Conservation (phyloP, 148 eudicot species). For the Selenicereus undatus region DNA sequence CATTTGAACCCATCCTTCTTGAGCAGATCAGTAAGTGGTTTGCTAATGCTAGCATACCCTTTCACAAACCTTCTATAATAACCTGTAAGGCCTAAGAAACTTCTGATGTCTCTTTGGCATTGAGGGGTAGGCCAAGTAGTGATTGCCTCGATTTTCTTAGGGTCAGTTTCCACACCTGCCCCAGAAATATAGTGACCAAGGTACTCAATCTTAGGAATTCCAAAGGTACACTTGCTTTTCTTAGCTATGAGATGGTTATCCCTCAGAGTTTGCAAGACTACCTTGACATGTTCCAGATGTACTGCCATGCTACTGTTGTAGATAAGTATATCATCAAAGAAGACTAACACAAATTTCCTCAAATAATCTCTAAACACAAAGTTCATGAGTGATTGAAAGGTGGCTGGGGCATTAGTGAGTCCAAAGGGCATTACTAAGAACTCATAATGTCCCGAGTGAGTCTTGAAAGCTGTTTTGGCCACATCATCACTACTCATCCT, state of each 20-base stretch:
- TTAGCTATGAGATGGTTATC: background rate
- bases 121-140: background rate
- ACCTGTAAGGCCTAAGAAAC: background rate
- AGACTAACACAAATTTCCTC: background rate
- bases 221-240: background rate
- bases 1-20: background rate
- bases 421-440: background rate
- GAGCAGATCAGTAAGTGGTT: background rate
- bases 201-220: background rate
- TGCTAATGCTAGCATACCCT: background rate
- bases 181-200: too few relatives aligned
- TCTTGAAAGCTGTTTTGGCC: background rate
- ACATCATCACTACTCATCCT: background rate
- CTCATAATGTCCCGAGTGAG: background rate
- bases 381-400: background rate
- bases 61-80: conserved; percentile 3
- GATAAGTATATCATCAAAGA: background rate
- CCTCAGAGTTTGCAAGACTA: background rate
- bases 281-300: background rate
- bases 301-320: background rate
- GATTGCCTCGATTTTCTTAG: background rate
- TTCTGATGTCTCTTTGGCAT: background rate
- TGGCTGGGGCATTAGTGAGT: background rate
- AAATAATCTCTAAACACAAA: background rate
- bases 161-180: background rate